Base-by-base conservation (phyloP, 805 yeast genomes). In the Yamadazyma insecticola region DNA sequence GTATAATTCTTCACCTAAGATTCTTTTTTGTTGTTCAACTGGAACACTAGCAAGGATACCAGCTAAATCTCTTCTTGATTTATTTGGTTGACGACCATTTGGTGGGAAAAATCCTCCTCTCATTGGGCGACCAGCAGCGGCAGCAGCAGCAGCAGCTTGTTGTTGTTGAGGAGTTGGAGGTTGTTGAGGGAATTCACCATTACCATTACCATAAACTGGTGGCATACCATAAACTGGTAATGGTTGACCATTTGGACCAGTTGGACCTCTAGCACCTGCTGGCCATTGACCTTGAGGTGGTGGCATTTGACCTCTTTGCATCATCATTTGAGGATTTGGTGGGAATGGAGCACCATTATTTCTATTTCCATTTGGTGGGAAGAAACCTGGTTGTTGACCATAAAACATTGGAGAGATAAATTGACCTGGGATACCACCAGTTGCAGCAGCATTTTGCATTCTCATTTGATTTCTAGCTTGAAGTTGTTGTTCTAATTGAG, bases 381-480 rank as follows among this genome's bases (percentile, higher is more conserved):
- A 72, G 72, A 83, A 81, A 40, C 84, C 86, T 48, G 83, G 84
- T 61, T 81, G 86, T 65, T 81, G 88, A 42, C 81, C 83, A 67
- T 82, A 86, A 63, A 82, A 82, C 78, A 86, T 76, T 59, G 94
- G 94, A 43, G 77, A 76, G 56, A 86, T 80, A 68, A 83, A 84
- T 70, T 83, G 95, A 49, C 89, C 89, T 54, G 86, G 86, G 54
- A 85, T 69, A 47, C 86, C 89, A 43, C 81, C 82, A 28, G 39
- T 32, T 46, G 94, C 95, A 48, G 86, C 86, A 61, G 89, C 95
- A 67, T 88, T 96, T 74, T 90, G 97, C 76, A 88, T 76, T 76
- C 97, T 86, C 82, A 89, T 78, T 71, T 90, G 97, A 78, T 86
- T 87, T 74, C 96, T 86, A 48, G 96, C 97, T 67, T 85, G 95